Evolutionary conservation across 78 protist species (phyloP).

Genomic region (Isochrysis galbana): DNA sequence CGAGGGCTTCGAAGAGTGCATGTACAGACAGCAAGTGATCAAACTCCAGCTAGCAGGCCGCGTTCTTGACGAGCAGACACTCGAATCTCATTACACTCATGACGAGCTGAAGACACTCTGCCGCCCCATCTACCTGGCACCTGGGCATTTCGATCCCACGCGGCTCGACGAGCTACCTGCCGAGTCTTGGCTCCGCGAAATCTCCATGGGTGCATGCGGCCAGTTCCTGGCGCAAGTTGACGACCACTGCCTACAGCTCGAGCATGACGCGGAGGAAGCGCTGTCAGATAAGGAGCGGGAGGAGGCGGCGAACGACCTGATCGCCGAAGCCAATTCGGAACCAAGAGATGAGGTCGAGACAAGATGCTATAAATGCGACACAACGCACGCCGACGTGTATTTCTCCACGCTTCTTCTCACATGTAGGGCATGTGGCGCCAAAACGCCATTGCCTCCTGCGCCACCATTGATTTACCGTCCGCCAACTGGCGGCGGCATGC

Average conservation of each 20-base stretch:
- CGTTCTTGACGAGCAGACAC: not conserved
- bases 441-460: not conserved
- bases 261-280: not conserved
- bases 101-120: not conserved
- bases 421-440: not conserved
- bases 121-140: too few relatives aligned
- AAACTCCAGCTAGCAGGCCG: too few relatives aligned
- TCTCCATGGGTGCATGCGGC: not conserved
- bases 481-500: not conserved
- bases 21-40: conserved; percentile 19
- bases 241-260: not conserved
- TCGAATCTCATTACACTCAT: not conserved
- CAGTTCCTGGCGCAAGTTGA: not conserved
- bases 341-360: too few relatives aligned
- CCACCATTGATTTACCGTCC: not conserved
- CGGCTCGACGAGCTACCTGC: not conserved
- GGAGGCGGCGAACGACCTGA: conserved; percentile 1
- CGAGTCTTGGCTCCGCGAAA: not conserved
- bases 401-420: too few relatives aligned
- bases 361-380: too few relatives aligned
- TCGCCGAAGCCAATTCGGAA: not conserved
- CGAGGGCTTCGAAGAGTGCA: not conserved
- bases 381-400: too few relatives aligned
- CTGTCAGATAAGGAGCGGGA: not conserved
- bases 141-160: too few relatives aligned